A percentile compares a stretch with the other conserved stretches of the same genome.
phyloP scores from a whole-genome alignment of 164 flowering plant genomes.

The Houttuynia cordata region DNA sequence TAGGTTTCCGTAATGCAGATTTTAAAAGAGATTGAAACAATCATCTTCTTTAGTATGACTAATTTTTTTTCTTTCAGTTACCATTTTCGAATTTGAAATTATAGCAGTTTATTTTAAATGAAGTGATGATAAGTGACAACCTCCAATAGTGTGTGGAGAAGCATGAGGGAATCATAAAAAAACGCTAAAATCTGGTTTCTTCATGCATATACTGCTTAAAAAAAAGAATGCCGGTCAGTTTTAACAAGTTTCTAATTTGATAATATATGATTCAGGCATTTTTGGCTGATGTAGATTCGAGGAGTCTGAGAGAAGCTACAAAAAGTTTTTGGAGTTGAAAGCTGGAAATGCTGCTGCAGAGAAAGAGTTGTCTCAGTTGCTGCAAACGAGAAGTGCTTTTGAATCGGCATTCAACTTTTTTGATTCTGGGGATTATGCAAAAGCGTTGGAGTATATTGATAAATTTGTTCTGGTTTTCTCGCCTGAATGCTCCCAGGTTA shows the following conservation, averaged over 20 bases:
- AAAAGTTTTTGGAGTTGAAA: constrained; percentile 61
- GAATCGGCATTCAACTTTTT: constrained; percentile 52
- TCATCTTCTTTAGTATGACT: no score
- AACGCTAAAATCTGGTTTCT: not conserved
- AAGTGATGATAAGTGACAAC: no score
- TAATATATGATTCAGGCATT: constrained; percentile 36
- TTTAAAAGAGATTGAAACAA: no score
- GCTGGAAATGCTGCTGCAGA: constrained; percentile 64
- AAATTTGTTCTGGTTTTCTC: constrained; percentile 95
- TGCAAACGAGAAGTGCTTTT: constrained; percentile 66
- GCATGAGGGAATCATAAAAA: not conserved
- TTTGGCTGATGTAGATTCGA: constrained; percentile 79
- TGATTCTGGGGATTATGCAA: constrained; percentile 54
- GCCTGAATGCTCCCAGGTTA: constrained; percentile 76
- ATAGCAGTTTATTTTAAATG: no score
- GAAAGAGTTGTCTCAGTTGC: constrained; percentile 79
- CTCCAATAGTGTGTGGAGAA: not conserved
- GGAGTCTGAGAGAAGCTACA: constrained; percentile 77
- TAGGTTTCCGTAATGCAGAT: no score
- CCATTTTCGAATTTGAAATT: no score
- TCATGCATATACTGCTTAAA: not conserved
- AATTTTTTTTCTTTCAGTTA: no score
- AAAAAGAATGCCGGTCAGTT: constrained; percentile 1
- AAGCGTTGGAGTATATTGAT: constrained; percentile 68
- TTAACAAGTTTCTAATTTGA: constrained; percentile 23